Base-by-base conservation (phyloP, 2,329 filamentous ascomycete genomes). In the Falciphora oryzae region DNA sequence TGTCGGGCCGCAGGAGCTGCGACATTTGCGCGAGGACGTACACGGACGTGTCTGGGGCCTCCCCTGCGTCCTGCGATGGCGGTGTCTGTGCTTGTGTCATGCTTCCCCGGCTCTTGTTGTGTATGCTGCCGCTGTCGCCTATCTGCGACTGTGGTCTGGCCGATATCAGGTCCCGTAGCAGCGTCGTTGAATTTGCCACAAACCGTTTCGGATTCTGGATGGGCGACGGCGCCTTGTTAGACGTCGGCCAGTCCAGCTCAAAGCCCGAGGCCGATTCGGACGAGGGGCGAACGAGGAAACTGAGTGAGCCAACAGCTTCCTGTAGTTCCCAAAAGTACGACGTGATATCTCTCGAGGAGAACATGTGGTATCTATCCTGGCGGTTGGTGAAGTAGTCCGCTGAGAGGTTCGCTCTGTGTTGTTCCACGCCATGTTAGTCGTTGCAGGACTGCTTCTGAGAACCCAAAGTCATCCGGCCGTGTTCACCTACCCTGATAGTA, bases 361-460 rank as follows among this genome's bases (percentile, higher is more conserved):
- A 96, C 50, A 98, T 78, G 74, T 99, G 95, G 71, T 99, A 99
- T 63, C 95, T 84, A 75, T 99, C 95, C 71, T 98, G 90, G 14
- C 95, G 88, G 71, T 98, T 95, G 56, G 93, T 97, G 72, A 99
- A 99, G 77, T 99, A 99, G 73, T 99, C 94, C 58, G 84, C 86
- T 0, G 92, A 97, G 8, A 99, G 79, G 70, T 99, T 99, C 22
- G 95, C 95, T 10, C 81, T 83, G 53, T 11, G 25, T 6, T 27
- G 53, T 27, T 74, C 29, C 74, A 70, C 62, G 16, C 18, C 38
- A 11, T 28, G 61, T 63, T 22, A 63, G 61, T 31, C 28, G n/a
- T 5, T 53, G 1, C 27, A 64, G n/a, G 22, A 57, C 27, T 32
- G 11, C 14, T 29, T 3, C 14, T 10, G 27, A 57, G 56, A 57